phyloP scores from a whole-genome alignment of 2,329 filamentous ascomycete species.

The Fusarium liriodendri region DNA sequence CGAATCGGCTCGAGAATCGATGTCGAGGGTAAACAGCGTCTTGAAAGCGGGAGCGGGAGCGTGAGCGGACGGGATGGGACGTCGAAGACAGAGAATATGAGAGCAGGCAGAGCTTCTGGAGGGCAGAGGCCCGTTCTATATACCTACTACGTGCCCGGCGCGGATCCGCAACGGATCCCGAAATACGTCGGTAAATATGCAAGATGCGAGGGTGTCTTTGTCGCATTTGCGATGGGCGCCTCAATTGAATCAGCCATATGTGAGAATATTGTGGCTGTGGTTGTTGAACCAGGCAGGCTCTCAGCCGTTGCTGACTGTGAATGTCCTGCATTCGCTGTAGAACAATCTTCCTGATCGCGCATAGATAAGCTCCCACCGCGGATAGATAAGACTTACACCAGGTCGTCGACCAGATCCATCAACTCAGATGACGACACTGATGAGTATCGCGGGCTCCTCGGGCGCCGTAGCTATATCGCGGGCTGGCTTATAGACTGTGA shows the following conservation, averaged over 20 bases:
- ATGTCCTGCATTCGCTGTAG: background rate
- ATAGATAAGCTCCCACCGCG: too few species aligned
- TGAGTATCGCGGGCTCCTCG: background rate
- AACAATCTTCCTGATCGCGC: background rate
- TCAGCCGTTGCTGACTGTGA: background rate
- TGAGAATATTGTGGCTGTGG: too few species aligned
- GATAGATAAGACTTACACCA: background rate
- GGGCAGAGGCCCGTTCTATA: background rate
- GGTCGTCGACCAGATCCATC: background rate
- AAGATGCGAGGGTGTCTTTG: background rate
- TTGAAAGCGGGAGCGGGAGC: background rate
- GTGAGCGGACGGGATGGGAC: background rate
- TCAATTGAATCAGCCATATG: background rate
- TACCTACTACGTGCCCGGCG: background rate
- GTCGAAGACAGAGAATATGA: background rate
- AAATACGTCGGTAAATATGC: background rate
- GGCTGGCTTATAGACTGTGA: background rate
- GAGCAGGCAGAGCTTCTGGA: background rate
- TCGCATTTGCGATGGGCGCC: background rate
- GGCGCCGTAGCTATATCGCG: background rate
- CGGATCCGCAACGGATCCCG: background rate
- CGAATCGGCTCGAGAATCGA: background rate
- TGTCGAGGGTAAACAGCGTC: background rate
- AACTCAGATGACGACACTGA: background rate
- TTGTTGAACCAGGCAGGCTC: background rate